These are phyloP conservation scores for Hibiscus trionum DNA, from an alignment of 345 rosid genomes.

Conservation along the genomic window DNA sequence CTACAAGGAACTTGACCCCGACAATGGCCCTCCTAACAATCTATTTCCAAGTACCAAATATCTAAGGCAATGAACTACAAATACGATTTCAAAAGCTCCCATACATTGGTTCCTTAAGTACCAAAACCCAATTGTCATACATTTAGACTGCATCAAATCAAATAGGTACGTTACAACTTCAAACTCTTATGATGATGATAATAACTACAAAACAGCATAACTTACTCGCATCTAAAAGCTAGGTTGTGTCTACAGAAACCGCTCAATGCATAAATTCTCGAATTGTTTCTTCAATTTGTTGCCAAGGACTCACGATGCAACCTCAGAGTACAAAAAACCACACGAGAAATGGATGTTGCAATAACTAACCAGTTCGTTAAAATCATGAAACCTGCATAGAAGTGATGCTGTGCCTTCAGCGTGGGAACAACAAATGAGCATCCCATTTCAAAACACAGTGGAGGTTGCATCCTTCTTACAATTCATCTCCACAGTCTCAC, in stretches of 20 bases:
- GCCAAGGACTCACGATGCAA: background rate
- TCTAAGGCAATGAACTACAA: background rate
- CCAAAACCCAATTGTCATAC: background rate
- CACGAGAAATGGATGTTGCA: slow-evolving; percentile 4
- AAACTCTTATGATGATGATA: background rate
- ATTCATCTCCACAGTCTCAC: background rate
- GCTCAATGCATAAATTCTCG: background rate
- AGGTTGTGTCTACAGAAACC: background rate
- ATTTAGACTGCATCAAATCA: background rate
- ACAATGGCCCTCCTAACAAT: background rate
- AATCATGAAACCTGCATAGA: background rate
- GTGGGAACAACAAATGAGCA: background rate
- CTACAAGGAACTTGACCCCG: background rate
- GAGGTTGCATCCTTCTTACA: background rate
- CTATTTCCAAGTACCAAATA: background rate
- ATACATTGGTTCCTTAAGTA: background rate
- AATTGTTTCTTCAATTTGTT: background rate
- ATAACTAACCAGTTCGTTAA: slow-evolving; percentile 11
- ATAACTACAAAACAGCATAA: slow-evolving; percentile 11
- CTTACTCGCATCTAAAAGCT: background rate
- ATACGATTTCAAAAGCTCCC: background rate
- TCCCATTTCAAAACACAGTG: background rate
- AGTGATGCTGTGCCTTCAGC: background rate
- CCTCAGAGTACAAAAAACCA: background rate
- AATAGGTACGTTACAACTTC: background rate